Evolutionary conservation across 176 grass and related monocot species (phyloP).

Genomic region (Alloteropsis semialata): DNA sequence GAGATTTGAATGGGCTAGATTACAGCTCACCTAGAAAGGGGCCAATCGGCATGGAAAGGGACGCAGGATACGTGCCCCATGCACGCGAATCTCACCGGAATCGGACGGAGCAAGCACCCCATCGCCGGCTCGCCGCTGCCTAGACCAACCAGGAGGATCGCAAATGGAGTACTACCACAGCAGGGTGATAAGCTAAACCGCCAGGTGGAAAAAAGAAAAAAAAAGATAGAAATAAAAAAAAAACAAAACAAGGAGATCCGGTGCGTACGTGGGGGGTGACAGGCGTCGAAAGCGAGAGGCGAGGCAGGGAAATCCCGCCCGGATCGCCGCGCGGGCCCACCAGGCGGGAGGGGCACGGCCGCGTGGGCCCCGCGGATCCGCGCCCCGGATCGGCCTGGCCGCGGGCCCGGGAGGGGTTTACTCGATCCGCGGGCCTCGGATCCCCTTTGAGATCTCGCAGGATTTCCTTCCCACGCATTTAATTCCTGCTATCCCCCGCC

Average conservation of each 20-base stretch:
- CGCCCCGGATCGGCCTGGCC: slow-evolving; percentile 9
- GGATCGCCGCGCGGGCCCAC: slow-evolving; percentile 50
- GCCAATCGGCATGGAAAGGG: neutral
- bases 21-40: neutral
- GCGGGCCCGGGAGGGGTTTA: neutral
- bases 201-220: neutral
- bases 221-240: neutral
- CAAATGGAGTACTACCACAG: neutral
- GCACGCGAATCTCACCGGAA: slow-evolving; percentile 22
- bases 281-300: slow-evolving; percentile 29
- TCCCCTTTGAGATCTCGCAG: slow-evolving; percentile 45
- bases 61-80: neutral
- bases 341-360: no score
- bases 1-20: neutral
- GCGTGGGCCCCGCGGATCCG: slow-evolving; percentile 37
- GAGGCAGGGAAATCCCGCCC: slow-evolving; percentile 45
- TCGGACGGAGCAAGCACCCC: no score
- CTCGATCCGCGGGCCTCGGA: slow-evolving; percentile 40
- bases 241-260: neutral
- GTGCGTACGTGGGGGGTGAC: neutral
- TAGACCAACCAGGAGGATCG: neutral
- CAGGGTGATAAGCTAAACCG: neutral
- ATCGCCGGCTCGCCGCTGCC: neutral
- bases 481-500: neutral
- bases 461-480: slow-evolving; percentile 38